Evolutionary conservation across 2,329 filamentous ascomycete species (phyloP), one percentile per base, ranked within the genome.

Genomic region (Phaeomoniella chlamydospora): DNA sequence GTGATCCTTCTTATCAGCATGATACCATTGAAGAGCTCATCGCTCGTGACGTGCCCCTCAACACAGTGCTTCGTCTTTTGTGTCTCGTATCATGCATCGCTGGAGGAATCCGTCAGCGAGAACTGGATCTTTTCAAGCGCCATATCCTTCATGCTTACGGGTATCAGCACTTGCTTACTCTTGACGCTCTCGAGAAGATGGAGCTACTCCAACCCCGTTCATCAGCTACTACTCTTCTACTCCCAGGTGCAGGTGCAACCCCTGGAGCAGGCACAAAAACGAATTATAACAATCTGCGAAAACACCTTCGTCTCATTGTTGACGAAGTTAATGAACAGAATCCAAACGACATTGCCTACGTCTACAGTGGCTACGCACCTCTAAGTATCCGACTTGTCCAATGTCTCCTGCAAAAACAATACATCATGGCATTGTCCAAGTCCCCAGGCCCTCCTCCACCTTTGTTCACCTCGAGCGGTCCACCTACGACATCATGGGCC

Each of bases 241-340:
- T 90, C 36, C 59, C 75, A 2, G 77, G 77, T 14, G 61, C 68
- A 1, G 66, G 67, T 9, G 52, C 52, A 26, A 59, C 63, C 5
- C 58, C 67, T 13, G 19, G 16, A 4, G 4, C 34, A 12, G 79
- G 78, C 12, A 74, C 70, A 15, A 85, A 86, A 55, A 94, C 87
- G 9, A 94, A 96, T 54, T 98, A 94, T 59, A 78, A 76, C 3
- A 82, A 84, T 45, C 64, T 96, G 4, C 80, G 92, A 37, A 93
- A 90, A 55, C 77, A 79, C 41, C 72, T 98, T 11, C 76, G 80
- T 18, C 71, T 98, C 12, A 93, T 94, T 52, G 80, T 94, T 38
- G 90, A 98, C 53, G 90, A 96, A 54, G 88, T 98, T 29, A 87
- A 93, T 52, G 90, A 98, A 57, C 78, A 90, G 40, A 81, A 92